phyloP scores from a whole-genome alignment of 768 basidiomycete species.

The Postia placenta region DNA sequence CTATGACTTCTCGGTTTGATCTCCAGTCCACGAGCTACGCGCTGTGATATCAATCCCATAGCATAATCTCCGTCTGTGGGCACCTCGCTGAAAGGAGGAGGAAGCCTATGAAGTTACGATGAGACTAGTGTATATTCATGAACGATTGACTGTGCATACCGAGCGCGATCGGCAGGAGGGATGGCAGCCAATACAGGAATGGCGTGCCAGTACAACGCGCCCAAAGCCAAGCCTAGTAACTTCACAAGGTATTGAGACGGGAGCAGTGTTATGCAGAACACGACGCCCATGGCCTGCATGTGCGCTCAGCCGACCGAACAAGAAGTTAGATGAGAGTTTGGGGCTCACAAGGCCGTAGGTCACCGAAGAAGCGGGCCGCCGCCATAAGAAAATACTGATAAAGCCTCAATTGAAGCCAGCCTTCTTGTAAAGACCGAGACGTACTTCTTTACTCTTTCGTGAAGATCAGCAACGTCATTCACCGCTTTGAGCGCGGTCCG shows the following conservation, averaged over 20 bases:
- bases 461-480: slow-evolving; percentile 49
- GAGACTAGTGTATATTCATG: neutral
- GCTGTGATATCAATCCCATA: slow-evolving; percentile 59
- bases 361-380: slow-evolving; percentile 43
- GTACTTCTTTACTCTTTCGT: slow-evolving; percentile 62
- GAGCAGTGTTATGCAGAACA: slow-evolving; percentile 36
- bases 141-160: slow-evolving; percentile 28
- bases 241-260: slow-evolving; percentile 50
- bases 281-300: slow-evolving; percentile 31
- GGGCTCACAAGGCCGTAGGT: slow-evolving; percentile 42
- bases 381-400: slow-evolving; percentile 62
- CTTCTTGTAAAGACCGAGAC: slow-evolving; percentile 12
- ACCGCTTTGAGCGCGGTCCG: slow-evolving; percentile 34
- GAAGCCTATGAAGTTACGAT: slow-evolving; percentile 30
- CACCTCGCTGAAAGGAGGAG: slow-evolving; percentile 41
- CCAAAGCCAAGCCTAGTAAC: slow-evolving; percentile 36
- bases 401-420: neutral
- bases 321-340: neutral
- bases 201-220: slow-evolving; percentile 59
- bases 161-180: slow-evolving; percentile 36
- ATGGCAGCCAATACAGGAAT: slow-evolving; percentile 50
- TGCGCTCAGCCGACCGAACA: too few species aligned
- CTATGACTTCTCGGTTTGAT: slow-evolving; percentile 27
- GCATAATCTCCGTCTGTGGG: slow-evolving; percentile 69
- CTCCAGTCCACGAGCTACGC: slow-evolving; percentile 49